Evolutionary conservation across 2,329 filamentous ascomycete species (phyloP).

Genomic region (Amphichorda felina): DNA sequence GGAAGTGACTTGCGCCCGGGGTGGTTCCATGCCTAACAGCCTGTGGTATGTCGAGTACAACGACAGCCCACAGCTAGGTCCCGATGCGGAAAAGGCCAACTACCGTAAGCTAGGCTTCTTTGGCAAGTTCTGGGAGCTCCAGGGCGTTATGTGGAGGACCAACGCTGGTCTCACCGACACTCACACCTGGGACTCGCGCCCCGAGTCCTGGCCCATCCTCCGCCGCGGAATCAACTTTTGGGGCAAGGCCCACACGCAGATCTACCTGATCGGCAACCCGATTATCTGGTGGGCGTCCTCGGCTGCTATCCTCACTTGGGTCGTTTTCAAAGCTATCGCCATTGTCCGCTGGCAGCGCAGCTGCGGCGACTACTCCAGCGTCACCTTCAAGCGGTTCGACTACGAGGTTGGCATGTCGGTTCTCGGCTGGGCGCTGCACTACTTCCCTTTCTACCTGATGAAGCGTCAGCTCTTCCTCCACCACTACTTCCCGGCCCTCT

Average conservation of each 20-base stretch:
- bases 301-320: constrained; percentile 62
- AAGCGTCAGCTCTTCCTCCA: constrained; percentile 95
- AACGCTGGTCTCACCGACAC: constrained; percentile 94
- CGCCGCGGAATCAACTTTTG: constrained; percentile 98
- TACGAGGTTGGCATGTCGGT: constrained; percentile 89
- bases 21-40: constrained; percentile 88
- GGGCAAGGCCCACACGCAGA: constrained; percentile 86
- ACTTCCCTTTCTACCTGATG: constrained; percentile 99
- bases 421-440: constrained; percentile 93
- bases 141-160: constrained; percentile 97
- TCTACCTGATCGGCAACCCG: constrained; percentile 93
- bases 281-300: constrained; percentile 91
- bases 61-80: constrained; percentile 64
- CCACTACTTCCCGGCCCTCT: constrained; percentile 94
- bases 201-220: constrained; percentile 84
- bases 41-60: constrained; percentile 96
- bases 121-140: constrained; percentile 94
- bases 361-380: constrained; percentile 71
- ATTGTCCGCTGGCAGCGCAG: constrained; percentile 90
- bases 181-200: constrained; percentile 95
- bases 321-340: constrained; percentile 76
- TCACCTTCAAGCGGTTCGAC: constrained; percentile 90
- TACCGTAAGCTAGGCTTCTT: constrained; percentile 92
- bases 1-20: constrained; percentile 92
- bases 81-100: constrained; percentile 83